Evolutionary conservation across 805 yeast species (phyloP).

Genomic region (Candida lessepsii): DNA sequence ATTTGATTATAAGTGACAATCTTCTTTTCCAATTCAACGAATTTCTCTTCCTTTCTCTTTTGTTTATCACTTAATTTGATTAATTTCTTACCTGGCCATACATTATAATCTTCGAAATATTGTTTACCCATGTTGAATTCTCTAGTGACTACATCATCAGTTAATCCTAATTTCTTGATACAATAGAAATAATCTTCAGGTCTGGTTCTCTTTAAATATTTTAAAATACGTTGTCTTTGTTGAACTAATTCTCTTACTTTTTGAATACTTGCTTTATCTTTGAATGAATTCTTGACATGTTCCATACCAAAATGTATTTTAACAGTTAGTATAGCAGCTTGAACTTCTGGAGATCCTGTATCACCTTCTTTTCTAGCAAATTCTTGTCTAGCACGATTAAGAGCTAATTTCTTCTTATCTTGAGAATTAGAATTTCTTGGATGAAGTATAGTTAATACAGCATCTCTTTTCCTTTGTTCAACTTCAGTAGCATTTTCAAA

Average conservation of each 20-base stretch:
- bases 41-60: constrained; percentile 28
- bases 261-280: constrained; percentile 72
- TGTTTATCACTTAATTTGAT: constrained; percentile 46
- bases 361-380: constrained; percentile 85
- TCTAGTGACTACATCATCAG: constrained; percentile 70
- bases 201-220: constrained; percentile 76
- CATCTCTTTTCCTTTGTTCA: constrained; percentile 62
- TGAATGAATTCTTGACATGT: constrained; percentile 64
- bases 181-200: constrained; percentile 85
- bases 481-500: constrained; percentile 26
- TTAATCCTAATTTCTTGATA: constrained; percentile 81
- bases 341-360: constrained; percentile 94
- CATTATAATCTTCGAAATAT: constrained; percentile 74
- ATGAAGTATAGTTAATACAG: constrained; percentile 67
- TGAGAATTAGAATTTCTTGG: constrained; percentile 65
- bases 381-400: constrained; percentile 68
- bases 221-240: constrained; percentile 78
- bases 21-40: constrained; percentile 37
- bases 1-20: constrained; percentile 37
- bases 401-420: constrained; percentile 59
- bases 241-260: constrained; percentile 80
- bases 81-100: constrained; percentile 72
- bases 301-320: constrained; percentile 73
- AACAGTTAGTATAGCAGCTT: constrained; percentile 87
- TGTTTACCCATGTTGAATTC: constrained; percentile 81